Percentiles rank a stretch among this genome's conserved stretches.
Conservation (phyloP, 2,329 filamentous ascomycete species). For the Penicillium glabrum region DNA sequence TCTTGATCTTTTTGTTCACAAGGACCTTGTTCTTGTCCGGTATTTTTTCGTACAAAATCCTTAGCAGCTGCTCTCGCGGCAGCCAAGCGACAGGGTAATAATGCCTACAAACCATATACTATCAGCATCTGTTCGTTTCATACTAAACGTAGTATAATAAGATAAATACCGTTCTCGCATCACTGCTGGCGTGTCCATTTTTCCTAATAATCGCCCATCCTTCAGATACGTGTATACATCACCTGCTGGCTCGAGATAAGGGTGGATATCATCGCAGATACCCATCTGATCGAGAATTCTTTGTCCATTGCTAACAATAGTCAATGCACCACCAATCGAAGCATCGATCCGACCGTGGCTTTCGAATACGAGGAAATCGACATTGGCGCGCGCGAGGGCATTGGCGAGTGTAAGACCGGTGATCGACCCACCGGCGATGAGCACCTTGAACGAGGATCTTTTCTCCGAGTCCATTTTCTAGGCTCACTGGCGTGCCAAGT, state of each 20-base stretch:
- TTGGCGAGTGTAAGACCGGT: conserved; percentile 19
- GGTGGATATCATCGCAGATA: conserved; percentile 13
- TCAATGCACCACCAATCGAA: conserved; percentile 29
- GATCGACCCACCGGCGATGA: conserved; percentile 18
- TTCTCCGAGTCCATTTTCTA: neutral
- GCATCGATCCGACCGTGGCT: conserved; percentile 23
- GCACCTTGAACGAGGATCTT: conserved; percentile 19
- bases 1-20: neutral
- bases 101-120: neutral
- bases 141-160: neutral
- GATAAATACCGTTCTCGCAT: neutral
- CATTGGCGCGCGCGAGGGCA: conserved; percentile 21
- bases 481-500: neutral
- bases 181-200: conserved; percentile 1
- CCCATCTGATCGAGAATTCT: conserved; percentile 33
- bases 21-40: conserved; percentile 1
- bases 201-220: neutral
- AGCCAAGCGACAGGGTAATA: neutral
- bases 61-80: neutral
- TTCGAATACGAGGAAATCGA: conserved; percentile 39
- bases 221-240: neutral
- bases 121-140: neutral
- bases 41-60: conserved; percentile 2
- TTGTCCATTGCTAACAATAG: conserved; percentile 26
- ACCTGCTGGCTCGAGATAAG: conserved; percentile 6